phyloP scores from a whole-genome alignment of 2,329 filamentous ascomycete genomes.

The Botrytis galanthina region DNA sequence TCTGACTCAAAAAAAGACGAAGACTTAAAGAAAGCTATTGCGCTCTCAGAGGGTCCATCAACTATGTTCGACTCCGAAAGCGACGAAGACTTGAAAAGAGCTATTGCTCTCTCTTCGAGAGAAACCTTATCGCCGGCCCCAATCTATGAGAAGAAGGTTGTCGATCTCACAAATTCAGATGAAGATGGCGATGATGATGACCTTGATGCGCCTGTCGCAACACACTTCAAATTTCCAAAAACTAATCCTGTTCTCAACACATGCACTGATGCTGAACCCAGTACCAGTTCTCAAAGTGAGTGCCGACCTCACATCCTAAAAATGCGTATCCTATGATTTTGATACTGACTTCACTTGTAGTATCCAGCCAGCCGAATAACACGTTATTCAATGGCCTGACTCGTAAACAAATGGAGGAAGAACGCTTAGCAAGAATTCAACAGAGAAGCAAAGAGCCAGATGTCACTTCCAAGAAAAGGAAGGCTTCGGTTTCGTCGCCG shows the following conservation, averaged over 20 bases:
- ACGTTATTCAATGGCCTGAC: conserved; percentile 43
- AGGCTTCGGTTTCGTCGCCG: conserved; percentile 38
- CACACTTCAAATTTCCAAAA: conserved; percentile 1
- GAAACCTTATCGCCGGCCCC: conserved; percentile 11
- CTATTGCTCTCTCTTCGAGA: conserved; percentile 57
- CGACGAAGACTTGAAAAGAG: conserved; percentile 57
- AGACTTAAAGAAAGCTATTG: conserved; percentile 58
- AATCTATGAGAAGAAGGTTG: conserved; percentile 25
- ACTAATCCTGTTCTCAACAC: not conserved
- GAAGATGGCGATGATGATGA: conserved; percentile 37
- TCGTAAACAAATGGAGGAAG: conserved; percentile 80
- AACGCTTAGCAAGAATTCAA: conserved; percentile 63
- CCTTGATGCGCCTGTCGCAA: conserved; percentile 34
- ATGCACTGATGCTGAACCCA: not conserved
- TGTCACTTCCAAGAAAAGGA: conserved; percentile 31
- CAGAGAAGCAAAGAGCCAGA: conserved; percentile 49
- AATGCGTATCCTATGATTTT: not conserved
- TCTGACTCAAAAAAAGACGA: conserved; percentile 44
- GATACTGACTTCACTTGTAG: not conserved
- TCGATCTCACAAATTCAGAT: conserved; percentile 39
- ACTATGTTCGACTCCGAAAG: conserved; percentile 35
- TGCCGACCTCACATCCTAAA: not conserved
- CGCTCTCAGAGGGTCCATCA: conserved; percentile 44
- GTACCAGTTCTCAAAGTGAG: not conserved
- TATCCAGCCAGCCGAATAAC: not conserved